These are phyloP conservation scores for Leccinum pseudoinsigne DNA, from an alignment of 1,284 basidiomycete species.

Conservation along the genomic window DNA sequence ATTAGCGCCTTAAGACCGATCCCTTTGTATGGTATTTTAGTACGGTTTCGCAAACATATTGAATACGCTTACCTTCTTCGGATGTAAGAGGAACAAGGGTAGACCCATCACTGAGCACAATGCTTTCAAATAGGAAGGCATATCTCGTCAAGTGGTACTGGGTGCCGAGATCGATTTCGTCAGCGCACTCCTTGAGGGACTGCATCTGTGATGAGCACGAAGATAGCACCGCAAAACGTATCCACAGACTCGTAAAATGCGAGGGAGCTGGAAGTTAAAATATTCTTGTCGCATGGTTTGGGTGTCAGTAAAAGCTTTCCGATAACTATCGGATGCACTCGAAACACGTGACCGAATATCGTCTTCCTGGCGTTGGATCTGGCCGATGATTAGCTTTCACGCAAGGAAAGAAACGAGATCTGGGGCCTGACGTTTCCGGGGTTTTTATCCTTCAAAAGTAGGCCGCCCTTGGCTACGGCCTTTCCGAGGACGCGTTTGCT, in stretches of 20 bases:
- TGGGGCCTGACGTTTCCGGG: slow-evolving; percentile 76
- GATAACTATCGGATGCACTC: slow-evolving; percentile 83
- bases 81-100: slow-evolving; percentile 75
- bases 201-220: slow-evolving; percentile 35
- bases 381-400: slow-evolving; percentile 19
- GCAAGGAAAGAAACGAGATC: slow-evolving; percentile 7
- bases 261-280: slow-evolving; percentile 95
- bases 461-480: slow-evolving; percentile 89
- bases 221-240: slow-evolving; percentile 3
- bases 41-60: slow-evolving; percentile 5
- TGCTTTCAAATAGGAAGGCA: slow-evolving; percentile 92
- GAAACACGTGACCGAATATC: slow-evolving; percentile 89
- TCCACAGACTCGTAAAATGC: slow-evolving; percentile 81
- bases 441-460: slow-evolving; percentile 92
- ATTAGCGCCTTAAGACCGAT: slow-evolving; percentile 85
- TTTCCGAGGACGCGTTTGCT: slow-evolving; percentile 79
- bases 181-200: slow-evolving; percentile 94
- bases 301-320: slow-evolving; percentile 89
- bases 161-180: slow-evolving; percentile 95
- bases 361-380: slow-evolving; percentile 94
- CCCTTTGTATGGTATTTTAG: slow-evolving; percentile 37
- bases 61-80: slow-evolving; percentile 48
- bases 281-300: slow-evolving; percentile 94
- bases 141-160: slow-evolving; percentile 97
- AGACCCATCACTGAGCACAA: slow-evolving; percentile 87